These are phyloP conservation scores for Xylaria sp. DNA, from an alignment of 2,329 filamentous ascomycete genomes.

Conservation along the genomic window DNA sequence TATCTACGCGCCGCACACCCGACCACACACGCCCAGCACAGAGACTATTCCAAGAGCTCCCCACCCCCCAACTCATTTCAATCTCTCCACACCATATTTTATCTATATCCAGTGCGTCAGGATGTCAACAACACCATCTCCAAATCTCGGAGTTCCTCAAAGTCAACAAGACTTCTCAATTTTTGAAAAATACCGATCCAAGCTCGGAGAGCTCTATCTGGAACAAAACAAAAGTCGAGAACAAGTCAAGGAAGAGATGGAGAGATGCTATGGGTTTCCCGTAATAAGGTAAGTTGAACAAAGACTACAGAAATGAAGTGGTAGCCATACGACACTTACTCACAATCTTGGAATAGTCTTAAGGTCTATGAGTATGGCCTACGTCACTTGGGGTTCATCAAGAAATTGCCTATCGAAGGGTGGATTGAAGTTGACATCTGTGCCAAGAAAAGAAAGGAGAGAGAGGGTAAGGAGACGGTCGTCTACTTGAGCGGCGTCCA, in stretches of 20 bases:
- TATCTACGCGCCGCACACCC: no score
- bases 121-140: background rate
- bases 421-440: conserved; percentile 5
- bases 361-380: conserved; percentile 21
- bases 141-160: background rate
- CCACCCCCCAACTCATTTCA: background rate
- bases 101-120: background rate
- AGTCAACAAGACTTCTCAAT: conserved; percentile 5
- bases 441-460: conserved; percentile 6
- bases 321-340: background rate
- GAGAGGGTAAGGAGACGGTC: conserved; percentile 16
- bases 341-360: background rate
- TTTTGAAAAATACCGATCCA: background rate
- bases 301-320: background rate
- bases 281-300: conserved; percentile 3
- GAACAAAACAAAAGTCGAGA: conserved; percentile 9
- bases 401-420: conserved; percentile 15
- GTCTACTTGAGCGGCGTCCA: conserved; percentile 6
- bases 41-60: background rate
- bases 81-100: background rate
- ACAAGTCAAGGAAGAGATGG: conserved; percentile 21
- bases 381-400: background rate
- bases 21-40: background rate
- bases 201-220: conserved; percentile 12
- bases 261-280: conserved; percentile 1